phyloP scores from a whole-genome alignment of 805 yeast genomes.

The Wickerhamomyces tratensis region DNA sequence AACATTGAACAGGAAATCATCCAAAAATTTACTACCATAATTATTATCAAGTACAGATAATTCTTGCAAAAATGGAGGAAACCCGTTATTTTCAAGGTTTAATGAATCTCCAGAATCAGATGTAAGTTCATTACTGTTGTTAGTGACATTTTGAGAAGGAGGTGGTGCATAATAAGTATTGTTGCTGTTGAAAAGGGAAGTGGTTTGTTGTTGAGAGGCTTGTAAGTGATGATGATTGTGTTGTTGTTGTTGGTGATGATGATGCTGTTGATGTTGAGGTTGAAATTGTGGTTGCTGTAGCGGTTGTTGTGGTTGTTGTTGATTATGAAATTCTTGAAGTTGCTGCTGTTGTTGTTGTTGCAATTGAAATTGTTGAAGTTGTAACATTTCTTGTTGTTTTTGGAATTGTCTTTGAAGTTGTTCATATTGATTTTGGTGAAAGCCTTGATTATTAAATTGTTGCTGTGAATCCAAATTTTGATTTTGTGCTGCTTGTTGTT shows the following conservation, averaged over 20 bases:
- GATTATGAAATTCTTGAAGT: too few relatives aligned
- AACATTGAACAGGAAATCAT: conserved; percentile 13
- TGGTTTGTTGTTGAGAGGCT: neutral
- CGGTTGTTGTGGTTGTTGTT: neutral
- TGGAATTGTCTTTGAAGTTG: too few relatives aligned
- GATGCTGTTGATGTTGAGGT: neutral
- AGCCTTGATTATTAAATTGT: too few relatives aligned
- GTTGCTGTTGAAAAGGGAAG: neutral
- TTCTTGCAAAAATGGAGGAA: neutral
- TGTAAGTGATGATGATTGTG: neutral
- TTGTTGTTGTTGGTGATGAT: neutral
- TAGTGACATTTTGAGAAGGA: too few relatives aligned
- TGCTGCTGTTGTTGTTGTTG: neutral
- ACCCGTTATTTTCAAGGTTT: neutral
- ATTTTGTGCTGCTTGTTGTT: neutral
- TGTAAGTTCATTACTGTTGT: too few relatives aligned
- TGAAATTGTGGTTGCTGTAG: neutral
- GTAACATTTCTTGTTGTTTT: neutral
- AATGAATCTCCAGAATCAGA: neutral
- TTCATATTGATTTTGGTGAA: too few relatives aligned
- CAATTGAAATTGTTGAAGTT: neutral
- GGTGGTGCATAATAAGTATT: too few relatives aligned
- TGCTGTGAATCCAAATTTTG: too few relatives aligned
- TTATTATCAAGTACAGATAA: neutral
- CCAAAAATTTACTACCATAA: conserved; percentile 10